Evolutionary conservation across 2,329 filamentous ascomycete species (phyloP), one percentile per base, ranked within the genome.

Genomic region (Aspergillus chevalieri): DNA sequence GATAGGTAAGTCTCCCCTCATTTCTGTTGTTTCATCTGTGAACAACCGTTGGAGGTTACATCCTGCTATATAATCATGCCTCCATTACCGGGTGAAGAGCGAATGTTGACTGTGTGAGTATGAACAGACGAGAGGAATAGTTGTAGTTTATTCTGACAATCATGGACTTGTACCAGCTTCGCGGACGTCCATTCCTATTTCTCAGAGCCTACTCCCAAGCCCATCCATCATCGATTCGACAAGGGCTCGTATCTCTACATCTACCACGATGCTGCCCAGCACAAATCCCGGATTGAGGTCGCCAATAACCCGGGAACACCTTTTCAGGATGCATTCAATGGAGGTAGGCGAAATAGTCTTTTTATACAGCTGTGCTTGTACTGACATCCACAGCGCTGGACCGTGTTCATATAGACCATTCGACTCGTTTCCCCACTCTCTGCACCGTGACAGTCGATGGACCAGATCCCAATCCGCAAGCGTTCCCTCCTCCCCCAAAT

Each of bases 131-230:
- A 12, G 38, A 41, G 17, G 38, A 41, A 19, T 8, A 41, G 22
- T 21, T 19, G n/a, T 2, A 15, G 9, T 7, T 41, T 38, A 19
- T 41, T 19, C 38, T 41, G 38, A 41, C 38, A 21, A 21, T 28
- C 3, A 14, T 47, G 19, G 9, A 19, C 34, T 26, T 33, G 44
- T 26, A 46, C 10, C 56, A 85, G 82, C 58, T 85, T 82, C 60
- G 78, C 79, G 51, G 82, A 85, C 61, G 71, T 83, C 39, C 82
- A 85, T 64, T 84, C 82, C 63, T 84, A 79, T 66, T 82, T 85
- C 65, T 74, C 75, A 52, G 69, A 76, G 14, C 82, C 82, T 3
- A 70, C 70, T 3, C 71, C 75, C 34, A 78, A 74, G 50, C 80
- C 82, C 39, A 65, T 72, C 33, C 78, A 83, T 56, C 79, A 85